Conservation (phyloP, 345 rosid genomes). For the Pistacia atlantica region DNA sequence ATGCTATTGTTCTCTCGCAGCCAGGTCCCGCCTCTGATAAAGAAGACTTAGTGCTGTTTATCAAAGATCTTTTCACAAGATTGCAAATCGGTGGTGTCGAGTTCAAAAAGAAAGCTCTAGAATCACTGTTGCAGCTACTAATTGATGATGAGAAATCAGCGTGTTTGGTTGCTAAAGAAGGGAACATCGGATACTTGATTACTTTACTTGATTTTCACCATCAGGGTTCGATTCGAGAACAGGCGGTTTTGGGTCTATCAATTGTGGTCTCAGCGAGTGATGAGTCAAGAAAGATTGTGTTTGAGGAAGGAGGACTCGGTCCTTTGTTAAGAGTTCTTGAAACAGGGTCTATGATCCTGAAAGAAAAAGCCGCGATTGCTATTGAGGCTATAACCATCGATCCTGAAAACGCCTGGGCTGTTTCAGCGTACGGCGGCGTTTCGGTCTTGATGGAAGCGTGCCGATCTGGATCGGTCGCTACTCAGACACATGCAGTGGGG, state of each 20-base stretch:
- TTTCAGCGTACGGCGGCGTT: conserved; percentile 73
- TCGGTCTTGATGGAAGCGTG: conserved; percentile 62
- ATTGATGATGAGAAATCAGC: conserved; percentile 59
- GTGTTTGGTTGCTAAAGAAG: conserved; percentile 63
- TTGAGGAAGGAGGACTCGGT: conserved; percentile 77
- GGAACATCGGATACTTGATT: conserved; percentile 62
- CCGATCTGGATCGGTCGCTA: conserved; percentile 53
- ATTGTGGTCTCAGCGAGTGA: conserved; percentile 53
- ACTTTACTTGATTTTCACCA: conserved; percentile 58
- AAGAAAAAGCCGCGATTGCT: conserved; percentile 66
- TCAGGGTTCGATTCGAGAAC: conserved; percentile 57
- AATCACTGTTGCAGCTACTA: conserved; percentile 67
- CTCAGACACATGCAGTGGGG: conserved; percentile 57
- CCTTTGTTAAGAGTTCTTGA: conserved; percentile 68
- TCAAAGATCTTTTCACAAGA: conserved; percentile 77
- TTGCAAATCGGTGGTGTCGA: conserved; percentile 80
- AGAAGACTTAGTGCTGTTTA: conserved; percentile 57
- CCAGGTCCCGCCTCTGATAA: conserved; percentile 58
- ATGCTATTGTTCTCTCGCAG: conserved; percentile 71
- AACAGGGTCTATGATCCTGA: conserved; percentile 55
- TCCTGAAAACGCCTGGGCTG: conserved; percentile 70
- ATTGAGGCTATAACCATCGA: conserved; percentile 72
- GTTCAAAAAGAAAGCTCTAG: conserved; percentile 73
- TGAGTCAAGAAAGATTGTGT: conserved; percentile 64
- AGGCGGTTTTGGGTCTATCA: conserved; percentile 62